These are phyloP conservation scores for Penicillium psychrofluorescens DNA, from an alignment of 495 filamentous ascomycete species.

Conservation along the genomic window DNA sequence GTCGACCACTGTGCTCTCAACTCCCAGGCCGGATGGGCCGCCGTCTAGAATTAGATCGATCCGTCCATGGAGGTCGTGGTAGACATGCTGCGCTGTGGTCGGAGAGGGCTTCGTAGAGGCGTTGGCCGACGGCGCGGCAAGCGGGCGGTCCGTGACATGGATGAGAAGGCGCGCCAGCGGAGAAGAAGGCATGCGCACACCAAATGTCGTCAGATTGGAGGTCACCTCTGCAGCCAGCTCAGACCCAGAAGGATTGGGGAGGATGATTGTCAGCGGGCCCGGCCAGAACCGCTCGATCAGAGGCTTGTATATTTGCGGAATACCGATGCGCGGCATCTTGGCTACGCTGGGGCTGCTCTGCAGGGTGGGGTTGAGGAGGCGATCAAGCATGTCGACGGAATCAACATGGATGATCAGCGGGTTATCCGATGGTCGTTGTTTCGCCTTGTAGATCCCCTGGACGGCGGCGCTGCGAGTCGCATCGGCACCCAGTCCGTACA, in stretches of 20 bases:
- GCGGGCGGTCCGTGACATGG: constrained; percentile 60
- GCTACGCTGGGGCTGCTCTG: constrained; percentile 12
- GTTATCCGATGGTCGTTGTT: constrained; percentile 87
- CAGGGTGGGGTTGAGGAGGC: constrained; percentile 43
- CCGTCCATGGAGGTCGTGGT: constrained; percentile 73
- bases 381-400: constrained; percentile 70
- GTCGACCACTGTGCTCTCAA: constrained; percentile 96
- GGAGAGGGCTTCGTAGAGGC: constrained; percentile 87
- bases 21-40: constrained; percentile 75
- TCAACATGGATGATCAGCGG: constrained; percentile 89
- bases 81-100: constrained; percentile 81
- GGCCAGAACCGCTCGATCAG: constrained; percentile 88
- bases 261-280: constrained; percentile 84
- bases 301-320: constrained; percentile 76
- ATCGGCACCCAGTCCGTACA: constrained; percentile 94
- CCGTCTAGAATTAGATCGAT: constrained; percentile 90
- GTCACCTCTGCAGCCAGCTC: constrained; percentile 81
- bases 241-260: constrained; percentile 66
- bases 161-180: constrained; percentile 83
- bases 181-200: constrained; percentile 79
- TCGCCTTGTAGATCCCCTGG: constrained; percentile 83
- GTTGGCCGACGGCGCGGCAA: constrained; percentile 95
- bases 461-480: constrained; percentile 80
- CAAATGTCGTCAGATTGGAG: constrained; percentile 74
- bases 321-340: constrained; percentile 32